Evolutionary conservation across 805 yeast genomes (phyloP).

Genomic region (Myxozyma mucilagina): DNA sequence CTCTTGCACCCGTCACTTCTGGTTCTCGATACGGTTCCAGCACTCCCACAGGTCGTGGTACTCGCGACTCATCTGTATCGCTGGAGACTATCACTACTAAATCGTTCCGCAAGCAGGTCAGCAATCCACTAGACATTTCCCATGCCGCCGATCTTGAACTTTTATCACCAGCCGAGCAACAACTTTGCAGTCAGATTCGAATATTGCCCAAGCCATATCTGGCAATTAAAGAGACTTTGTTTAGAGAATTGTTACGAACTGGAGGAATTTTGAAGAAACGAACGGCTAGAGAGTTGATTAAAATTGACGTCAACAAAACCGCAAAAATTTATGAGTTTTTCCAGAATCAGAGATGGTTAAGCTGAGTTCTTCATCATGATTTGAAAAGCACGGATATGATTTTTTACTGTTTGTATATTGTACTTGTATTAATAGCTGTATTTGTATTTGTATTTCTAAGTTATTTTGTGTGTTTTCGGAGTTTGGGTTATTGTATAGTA

Average conservation of each 20-base stretch:
- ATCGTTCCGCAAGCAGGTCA: conserved; percentile 38
- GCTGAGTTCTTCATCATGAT: neutral
- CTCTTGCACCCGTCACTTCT: conserved; percentile 6
- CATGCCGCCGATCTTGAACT: conserved; percentile 81
- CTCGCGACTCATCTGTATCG: conserved; percentile 24
- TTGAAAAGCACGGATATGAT: no score
- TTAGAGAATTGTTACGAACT: conserved; percentile 80
- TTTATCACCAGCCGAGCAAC: conserved; percentile 83
- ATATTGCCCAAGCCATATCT: conserved; percentile 91
- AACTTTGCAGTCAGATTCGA: conserved; percentile 76
- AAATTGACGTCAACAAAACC: conserved; percentile 84
- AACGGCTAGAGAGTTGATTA: conserved; percentile 78
- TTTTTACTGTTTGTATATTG: no score
- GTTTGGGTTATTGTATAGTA: no score
- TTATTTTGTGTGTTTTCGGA: no score
- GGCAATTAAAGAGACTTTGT: conserved; percentile 85
- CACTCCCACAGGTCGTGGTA: conserved; percentile 26
- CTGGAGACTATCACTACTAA: conserved; percentile 2
- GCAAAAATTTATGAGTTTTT: conserved; percentile 90
- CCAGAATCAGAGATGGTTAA: conserved; percentile 86
- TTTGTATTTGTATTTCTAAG: no score
- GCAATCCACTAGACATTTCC: conserved; percentile 43
- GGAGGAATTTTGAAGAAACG: conserved; percentile 84
- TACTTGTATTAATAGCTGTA: no score
- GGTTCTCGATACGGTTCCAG: conserved; percentile 27